These are phyloP conservation scores for Spiromastix sp. DNA, from an alignment of 2,329 filamentous ascomycete species.

Conservation along the genomic window DNA sequence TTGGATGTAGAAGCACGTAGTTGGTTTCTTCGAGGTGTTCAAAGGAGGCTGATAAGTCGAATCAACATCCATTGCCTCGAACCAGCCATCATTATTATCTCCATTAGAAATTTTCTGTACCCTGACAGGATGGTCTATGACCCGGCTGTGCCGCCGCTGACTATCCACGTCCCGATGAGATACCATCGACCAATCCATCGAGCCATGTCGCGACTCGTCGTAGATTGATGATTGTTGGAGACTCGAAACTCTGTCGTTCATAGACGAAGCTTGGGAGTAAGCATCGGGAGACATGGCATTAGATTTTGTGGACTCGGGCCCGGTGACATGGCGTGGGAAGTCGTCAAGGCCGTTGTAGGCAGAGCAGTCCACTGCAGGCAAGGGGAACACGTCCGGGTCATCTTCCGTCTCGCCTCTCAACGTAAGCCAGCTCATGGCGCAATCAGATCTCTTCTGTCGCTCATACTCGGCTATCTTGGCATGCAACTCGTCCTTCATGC, in stretches of 20 bases:
- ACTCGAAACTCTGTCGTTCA: slow-evolving; percentile 10
- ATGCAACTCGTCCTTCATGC: no score
- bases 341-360: slow-evolving; percentile 24
- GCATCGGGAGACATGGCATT: slow-evolving; percentile 29
- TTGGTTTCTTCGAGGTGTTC: slow-evolving; percentile 58
- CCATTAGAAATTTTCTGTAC: slow-evolving; percentile 18
- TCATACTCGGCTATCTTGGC: no score
- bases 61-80: slow-evolving; percentile 88
- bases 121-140: slow-evolving; percentile 20
- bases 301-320: slow-evolving; percentile 21
- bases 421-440: slow-evolving; percentile 31
- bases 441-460: no score
- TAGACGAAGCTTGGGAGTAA: slow-evolving; percentile 21
- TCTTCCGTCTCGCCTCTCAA: slow-evolving; percentile 35
- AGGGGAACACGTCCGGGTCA: slow-evolving; percentile 35
- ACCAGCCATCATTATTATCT: slow-evolving; percentile 55
- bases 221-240: slow-evolving; percentile 14
- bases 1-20: slow-evolving; percentile 73
- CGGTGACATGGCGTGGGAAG: slow-evolving; percentile 17
- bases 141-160: slow-evolving; percentile 10
- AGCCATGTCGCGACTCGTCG: slow-evolving; percentile 15
- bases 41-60: slow-evolving; percentile 67
- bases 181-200: slow-evolving; percentile 16
- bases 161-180: slow-evolving; percentile 14
- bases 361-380: no score